These are phyloP conservation scores for Trichosporon asahii DNA, from an alignment of 1,284 basidiomycete genomes.

Conservation along the genomic window DNA sequence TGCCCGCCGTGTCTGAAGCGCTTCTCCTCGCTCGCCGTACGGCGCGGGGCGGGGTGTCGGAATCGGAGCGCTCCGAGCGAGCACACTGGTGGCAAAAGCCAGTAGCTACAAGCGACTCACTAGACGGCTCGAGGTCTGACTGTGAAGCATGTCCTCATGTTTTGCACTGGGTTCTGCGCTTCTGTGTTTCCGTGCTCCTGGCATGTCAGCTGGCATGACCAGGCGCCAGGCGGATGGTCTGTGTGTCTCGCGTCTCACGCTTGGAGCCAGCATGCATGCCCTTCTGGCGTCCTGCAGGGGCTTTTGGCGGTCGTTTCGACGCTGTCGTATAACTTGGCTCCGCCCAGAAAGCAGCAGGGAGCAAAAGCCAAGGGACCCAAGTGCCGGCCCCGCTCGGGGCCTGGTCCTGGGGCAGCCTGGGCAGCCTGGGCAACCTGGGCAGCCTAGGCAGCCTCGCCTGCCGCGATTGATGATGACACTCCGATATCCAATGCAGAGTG, in stretches of 20 bases:
- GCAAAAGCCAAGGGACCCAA: no score
- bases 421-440: no score
- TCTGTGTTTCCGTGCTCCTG: neutral
- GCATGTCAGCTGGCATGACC: no score
- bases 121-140: no score
- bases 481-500: neutral
- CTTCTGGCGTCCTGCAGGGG: neutral
- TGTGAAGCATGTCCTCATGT: neutral
- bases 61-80: neutral
- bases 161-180: neutral
- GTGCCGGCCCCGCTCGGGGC: neutral
- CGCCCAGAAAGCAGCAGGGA: neutral
- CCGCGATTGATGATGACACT: neutral
- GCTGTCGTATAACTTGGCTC: conserved; percentile 10
- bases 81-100: neutral
- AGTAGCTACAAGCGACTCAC: neutral
- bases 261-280: neutral
- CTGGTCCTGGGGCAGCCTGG: neutral
- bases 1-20: neutral
- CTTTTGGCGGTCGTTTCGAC: neutral
- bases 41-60: neutral
- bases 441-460: no score
- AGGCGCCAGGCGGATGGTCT: no score
- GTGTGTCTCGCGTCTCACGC: neutral
- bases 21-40: neutral